Percentiles rank a stretch among this genome's conserved stretches.
phyloP scores from a whole-genome alignment of 2,329 filamentous ascomycete species.

The Monilinia vaccinii-corymbosi region DNA sequence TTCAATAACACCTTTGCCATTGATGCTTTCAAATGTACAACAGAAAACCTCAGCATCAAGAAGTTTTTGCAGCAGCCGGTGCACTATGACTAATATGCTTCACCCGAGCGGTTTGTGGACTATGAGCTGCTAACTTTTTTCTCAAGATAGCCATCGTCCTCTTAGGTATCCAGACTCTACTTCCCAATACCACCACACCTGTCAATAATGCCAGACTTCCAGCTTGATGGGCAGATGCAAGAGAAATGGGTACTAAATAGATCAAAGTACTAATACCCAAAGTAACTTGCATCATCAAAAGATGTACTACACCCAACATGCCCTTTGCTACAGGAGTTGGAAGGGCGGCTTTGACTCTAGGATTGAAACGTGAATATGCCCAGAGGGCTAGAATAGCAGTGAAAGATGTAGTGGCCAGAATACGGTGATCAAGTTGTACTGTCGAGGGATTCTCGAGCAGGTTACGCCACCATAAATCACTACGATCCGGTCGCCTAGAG shows the following conservation, averaged over 20 bases:
- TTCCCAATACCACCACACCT: conserved; percentile 70
- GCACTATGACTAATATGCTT: background rate
- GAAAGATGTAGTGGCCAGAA: conserved; percentile 84
- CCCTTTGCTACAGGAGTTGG: conserved; percentile 58
- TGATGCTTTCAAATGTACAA: background rate
- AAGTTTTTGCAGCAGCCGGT: background rate
- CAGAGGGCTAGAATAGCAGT: conserved; percentile 70
- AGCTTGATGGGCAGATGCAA: conserved; percentile 89
- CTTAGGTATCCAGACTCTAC: conserved; percentile 64
- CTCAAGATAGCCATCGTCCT: conserved; percentile 52
- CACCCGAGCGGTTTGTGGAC: conserved; percentile 8
- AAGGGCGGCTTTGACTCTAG: conserved; percentile 45
- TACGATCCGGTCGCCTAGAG: conserved; percentile 64
- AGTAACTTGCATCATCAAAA: conserved; percentile 71
- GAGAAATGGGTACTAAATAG: conserved; percentile 82
- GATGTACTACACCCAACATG: conserved; percentile 70
- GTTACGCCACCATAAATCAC: conserved; percentile 93
- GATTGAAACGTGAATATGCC: conserved; percentile 65
- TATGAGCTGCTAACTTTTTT: conserved; percentile 16
- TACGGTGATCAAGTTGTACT: conserved; percentile 91
- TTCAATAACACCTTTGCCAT: background rate
- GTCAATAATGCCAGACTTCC: conserved; percentile 79
- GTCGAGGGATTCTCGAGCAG: conserved; percentile 94
- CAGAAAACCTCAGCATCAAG: background rate
- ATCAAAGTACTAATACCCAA: conserved; percentile 86